Percentiles rank a stretch among this genome's conserved stretches.
Evolutionary conservation across 2,329 filamentous ascomycete genomes (phyloP).

Genomic region (Incumbomyces lentus): DNA sequence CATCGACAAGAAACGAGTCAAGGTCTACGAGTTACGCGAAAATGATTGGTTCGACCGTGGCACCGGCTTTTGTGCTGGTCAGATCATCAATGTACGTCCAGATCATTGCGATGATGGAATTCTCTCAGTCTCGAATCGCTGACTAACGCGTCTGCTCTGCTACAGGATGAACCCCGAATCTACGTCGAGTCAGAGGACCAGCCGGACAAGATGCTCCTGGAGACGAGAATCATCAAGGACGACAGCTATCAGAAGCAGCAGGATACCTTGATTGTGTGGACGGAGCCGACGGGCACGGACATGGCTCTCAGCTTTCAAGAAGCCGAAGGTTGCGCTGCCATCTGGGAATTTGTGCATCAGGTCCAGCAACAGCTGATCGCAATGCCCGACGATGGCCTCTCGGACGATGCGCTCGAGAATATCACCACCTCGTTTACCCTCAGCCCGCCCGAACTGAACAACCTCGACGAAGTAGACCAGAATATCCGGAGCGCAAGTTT

Average conservation of each 20-base stretch:
- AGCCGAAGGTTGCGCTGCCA: conserved; percentile 80
- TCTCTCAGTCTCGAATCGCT: neutral
- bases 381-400: conserved; percentile 65
- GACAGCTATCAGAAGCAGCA: conserved; percentile 98
- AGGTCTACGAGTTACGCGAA: conserved; percentile 96
- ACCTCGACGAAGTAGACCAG: conserved; percentile 73
- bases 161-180: conserved; percentile 71
- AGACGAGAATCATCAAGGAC: conserved; percentile 83
- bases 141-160: conserved; percentile 14
- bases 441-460: conserved; percentile 68
- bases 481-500: conserved; percentile 70
- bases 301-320: conserved; percentile 99
- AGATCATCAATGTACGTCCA: conserved; percentile 57
- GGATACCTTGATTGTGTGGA: conserved; percentile 98
- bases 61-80: conserved; percentile 85
- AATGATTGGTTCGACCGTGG: conserved; percentile 99
- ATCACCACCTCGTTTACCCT: conserved; percentile 60
- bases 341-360: conserved; percentile 90
- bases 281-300: conserved; percentile 78
- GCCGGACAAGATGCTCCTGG: conserved; percentile 68
- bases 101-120: neutral
- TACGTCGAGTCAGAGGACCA: conserved; percentile 90
- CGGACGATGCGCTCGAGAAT: conserved; percentile 73
- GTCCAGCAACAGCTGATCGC: conserved; percentile 65
- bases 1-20: conserved; percentile 59